Conservation (phyloP, 2,329 filamentous ascomycete genomes). For the Mollisiaceae sp. region DNA sequence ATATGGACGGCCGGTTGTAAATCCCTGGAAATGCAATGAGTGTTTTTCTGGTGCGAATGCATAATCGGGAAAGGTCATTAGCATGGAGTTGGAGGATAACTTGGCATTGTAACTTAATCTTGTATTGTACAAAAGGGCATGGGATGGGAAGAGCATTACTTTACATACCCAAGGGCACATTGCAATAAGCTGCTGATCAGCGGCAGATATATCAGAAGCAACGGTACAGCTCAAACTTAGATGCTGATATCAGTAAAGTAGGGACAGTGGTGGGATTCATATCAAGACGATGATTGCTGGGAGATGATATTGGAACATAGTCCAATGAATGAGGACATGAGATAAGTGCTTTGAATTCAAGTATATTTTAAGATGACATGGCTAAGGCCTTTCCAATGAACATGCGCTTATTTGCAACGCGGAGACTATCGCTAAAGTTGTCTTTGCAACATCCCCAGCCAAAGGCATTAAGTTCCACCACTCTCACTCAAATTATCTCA, state of each 20-base stretch:
- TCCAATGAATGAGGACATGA: constrained; percentile 1
- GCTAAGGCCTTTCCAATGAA: not conserved
- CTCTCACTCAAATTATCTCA: not conserved
- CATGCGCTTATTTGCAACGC: not conserved
- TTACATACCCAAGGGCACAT: not conserved
- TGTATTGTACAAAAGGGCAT: constrained; percentile 4
- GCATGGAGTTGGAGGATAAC: constrained; percentile 11
- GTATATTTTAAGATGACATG: not conserved
- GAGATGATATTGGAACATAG: not conserved
- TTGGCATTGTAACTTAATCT: constrained; percentile 7
- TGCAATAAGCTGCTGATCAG: not conserved
- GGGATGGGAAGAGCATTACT: not conserved
- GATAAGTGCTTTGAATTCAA: not conserved
- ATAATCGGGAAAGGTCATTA: constrained; percentile 10
- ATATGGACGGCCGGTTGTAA: constrained; percentile 16
- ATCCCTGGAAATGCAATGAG: constrained; percentile 27
- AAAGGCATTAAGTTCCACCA: not conserved
- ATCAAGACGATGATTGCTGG: not conserved
- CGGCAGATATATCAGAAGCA: not conserved
- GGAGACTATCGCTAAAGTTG: not conserved
- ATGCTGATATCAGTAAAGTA: not conserved
- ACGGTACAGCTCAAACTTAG: not conserved
- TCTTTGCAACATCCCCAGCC: not conserved
- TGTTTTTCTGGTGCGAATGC: constrained; percentile 12
- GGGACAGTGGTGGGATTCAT: not conserved